Conservation (phyloP, 2,329 filamentous ascomycete species). For the Neofusicoccum ribis region DNA sequence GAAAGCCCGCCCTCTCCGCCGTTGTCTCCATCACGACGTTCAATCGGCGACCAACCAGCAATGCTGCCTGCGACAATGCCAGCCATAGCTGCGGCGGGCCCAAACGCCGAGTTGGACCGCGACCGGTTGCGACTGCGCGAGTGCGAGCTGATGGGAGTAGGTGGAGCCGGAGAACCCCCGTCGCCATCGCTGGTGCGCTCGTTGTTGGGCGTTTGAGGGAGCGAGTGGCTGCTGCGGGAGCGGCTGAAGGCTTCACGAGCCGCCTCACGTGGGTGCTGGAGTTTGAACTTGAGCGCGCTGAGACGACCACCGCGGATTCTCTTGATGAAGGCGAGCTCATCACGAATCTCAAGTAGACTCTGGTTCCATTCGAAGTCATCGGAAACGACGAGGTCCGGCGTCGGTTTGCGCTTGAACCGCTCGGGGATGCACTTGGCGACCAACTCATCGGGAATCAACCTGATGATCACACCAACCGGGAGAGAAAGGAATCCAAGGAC, state of each 20-base stretch:
- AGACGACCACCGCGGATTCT: slow-evolving; percentile 78
- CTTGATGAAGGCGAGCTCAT: slow-evolving; percentile 79
- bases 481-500: slow-evolving; percentile 82
- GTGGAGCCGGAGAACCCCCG: slow-evolving; percentile 46
- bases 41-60: slow-evolving; percentile 73
- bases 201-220: slow-evolving; percentile 64
- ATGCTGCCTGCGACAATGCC: slow-evolving; percentile 77
- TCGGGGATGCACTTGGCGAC: slow-evolving; percentile 47
- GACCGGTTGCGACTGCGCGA: slow-evolving; percentile 60
- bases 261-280: slow-evolving; percentile 60
- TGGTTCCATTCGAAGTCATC: slow-evolving; percentile 64
- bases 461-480: slow-evolving; percentile 77
- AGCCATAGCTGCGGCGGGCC: slow-evolving; percentile 77
- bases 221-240: slow-evolving; percentile 58
- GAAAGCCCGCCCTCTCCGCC: slow-evolving; percentile 44
- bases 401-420: slow-evolving; percentile 44
- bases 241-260: slow-evolving; percentile 56
- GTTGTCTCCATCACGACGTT: slow-evolving; percentile 44
- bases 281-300: slow-evolving; percentile 77
- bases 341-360: slow-evolving; percentile 71
- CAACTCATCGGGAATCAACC: slow-evolving; percentile 75
- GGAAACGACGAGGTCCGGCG: slow-evolving; percentile 44
- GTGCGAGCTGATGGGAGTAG: slow-evolving; percentile 58
- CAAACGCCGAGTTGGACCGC: slow-evolving; percentile 70
- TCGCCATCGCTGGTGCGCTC: slow-evolving; percentile 37